Base-by-base conservation (phyloP, 441 rosid species). In the Populus hybrid region DNA sequence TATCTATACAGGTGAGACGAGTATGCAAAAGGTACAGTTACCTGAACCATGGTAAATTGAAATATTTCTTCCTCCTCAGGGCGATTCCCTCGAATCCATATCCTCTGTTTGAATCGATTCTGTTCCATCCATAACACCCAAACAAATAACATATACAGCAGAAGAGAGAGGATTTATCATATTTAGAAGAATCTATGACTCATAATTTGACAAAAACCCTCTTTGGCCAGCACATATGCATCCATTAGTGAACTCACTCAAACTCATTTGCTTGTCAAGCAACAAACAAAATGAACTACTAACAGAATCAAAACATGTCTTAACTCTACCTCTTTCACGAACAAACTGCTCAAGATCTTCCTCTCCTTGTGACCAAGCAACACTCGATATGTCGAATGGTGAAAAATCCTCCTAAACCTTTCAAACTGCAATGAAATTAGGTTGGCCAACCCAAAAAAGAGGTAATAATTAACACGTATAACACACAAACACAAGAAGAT, bases 11-110 rank as follows among this genome's bases (percentile, higher is more conserved):
- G 33, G 14, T 31, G 20, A 31, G 42, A 36, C 29, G 16, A 45
- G 11, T 45, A 6, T 59, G 61, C 14, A 78, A 76, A 28, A 50
- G 75, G n/a, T 21, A 64, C 10, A 40, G n/a, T 63, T 77, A 93
- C 98, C 98, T 93, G 98, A 79, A 89, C 84, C 96, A 92, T 85
- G 74, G 99, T 95, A 77, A 95, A 90, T 79, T 93, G 94, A 81
- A 95, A 93, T 84, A 85, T 86, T 86, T 86, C 97, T 86, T 95
- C 99, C 82, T 92, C 99, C 50, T 90, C 97, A 0, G 97, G 96
- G 45, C 96, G 90, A 72, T 80, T 88, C 81, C 98, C 99, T 72
- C 79, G 89, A 72, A 95, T 79, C 99, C 99, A 93, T 77, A 95
- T 82, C 78, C 97, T 87, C 82, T 94, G 97, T 85, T 88, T 94